Conservation (phyloP, 2,329 filamentous ascomycete genomes). For the Huntiella omanensis region DNA sequence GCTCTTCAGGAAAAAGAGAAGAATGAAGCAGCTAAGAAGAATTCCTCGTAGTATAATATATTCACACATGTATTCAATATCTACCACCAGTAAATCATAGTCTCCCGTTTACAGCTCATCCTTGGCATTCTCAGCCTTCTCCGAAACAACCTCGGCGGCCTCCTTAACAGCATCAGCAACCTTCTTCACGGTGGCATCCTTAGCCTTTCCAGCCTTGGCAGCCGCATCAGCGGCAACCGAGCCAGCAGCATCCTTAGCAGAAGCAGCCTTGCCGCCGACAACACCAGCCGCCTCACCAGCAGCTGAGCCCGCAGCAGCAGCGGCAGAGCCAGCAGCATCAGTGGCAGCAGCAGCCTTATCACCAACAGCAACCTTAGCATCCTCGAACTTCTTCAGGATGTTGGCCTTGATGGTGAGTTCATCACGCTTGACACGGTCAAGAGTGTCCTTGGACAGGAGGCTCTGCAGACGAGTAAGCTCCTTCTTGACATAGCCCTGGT, state of each 20-base stretch:
- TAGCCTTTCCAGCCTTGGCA: not conserved
- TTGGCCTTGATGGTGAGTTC: slow-evolving; percentile 76
- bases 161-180: slow-evolving; percentile 30
- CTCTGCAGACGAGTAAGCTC: slow-evolving; percentile 65
- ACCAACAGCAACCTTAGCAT: slow-evolving; percentile 21
- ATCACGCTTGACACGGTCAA: slow-evolving; percentile 72
- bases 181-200: slow-evolving; percentile 15
- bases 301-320: not conserved
- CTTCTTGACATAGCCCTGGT: slow-evolving; percentile 64
- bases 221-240: not conserved
- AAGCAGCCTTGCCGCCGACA: slow-evolving; percentile 1
- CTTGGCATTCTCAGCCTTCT: slow-evolving; percentile 37
- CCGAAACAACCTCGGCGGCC: slow-evolving; percentile 12
- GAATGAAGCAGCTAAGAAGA: slow-evolving; percentile 21
- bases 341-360: slow-evolving; percentile 4
- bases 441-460: slow-evolving; percentile 68
- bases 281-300: not conserved
- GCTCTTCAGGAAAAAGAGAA: slow-evolving; percentile 42
- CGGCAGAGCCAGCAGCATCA: slow-evolving; percentile 1
- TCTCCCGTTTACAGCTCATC: slow-evolving; percentile 43
- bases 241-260: not conserved
- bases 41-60: slow-evolving; percentile 13
- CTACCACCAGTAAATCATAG: not conserved
- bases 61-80: not conserved
- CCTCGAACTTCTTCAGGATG: slow-evolving; percentile 61